Evolutionary conservation across 108 stramenopile genomes (phyloP), one percentile per base, ranked within the genome.

Genomic region (Fragilariopsis cylindrus): DNA sequence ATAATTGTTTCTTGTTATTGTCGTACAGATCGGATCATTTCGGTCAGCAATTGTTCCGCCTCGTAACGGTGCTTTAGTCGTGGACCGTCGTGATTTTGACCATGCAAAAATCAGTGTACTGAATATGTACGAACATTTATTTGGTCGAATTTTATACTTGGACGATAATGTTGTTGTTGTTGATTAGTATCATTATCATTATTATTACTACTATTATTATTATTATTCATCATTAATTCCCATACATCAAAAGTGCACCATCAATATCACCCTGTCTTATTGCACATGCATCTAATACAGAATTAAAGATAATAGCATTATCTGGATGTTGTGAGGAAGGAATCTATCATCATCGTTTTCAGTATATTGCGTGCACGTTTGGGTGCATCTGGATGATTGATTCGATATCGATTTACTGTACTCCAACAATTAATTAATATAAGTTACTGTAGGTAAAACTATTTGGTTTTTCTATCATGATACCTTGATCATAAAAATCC

Each of bases 391-490:
- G 30, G 30, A 30, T 2, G 30, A 30, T 30, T 30, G 21, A 7
- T 60, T 40, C 4, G 58, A 40, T 41, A n/a, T n/a, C 4, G 58
- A 60, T 40, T 60, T 60, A 41, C n/a, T n/a, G n/a, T n/a, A n/a
- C 40, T 40, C 58, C 58, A 60, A 30, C 58, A 60, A 9, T 60
- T 60, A 60, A 30, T 60, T 60, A 6, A 60, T 60, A 21, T 5
- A 60, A 8, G 0, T 0, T 60, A 4, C 58, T 40, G 19, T 60
- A 60, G 19, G 41, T 60, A 21, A 60, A 60, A 11, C 40, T 60
- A 30, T 60, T 60, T 6, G 58, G 58, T 7, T 40, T 0, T 60
- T 60, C 58, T 30, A 9, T 60, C 4, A 60, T 9, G 5, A 9
- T 30, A 3, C 58, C 58, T 60, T 60, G 0, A 0, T 30, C 4